A percentile compares a stretch with the other conserved stretches of the same genome.
Conservation (phyloP, 2,329 filamentous ascomycete genomes). For the Aureobasidium mangrovei region DNA sequence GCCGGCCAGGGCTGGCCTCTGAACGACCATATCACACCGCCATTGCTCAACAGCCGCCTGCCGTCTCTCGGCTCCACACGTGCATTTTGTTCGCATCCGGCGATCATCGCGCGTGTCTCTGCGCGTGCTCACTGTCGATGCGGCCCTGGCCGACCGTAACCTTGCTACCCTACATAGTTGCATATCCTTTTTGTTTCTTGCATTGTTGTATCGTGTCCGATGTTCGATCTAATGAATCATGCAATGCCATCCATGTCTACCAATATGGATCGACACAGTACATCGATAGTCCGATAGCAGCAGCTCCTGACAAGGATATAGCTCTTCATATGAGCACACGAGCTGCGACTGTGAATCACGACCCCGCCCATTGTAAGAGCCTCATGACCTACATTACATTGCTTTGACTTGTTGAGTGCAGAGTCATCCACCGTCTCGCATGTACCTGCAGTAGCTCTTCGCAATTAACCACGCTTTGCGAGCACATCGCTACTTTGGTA, state of each 20-base stretch:
- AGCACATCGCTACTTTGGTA: neutral
- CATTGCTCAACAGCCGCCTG: constrained; percentile 3
- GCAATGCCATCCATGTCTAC: too few species aligned
- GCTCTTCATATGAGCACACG: too few species aligned
- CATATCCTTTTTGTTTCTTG: neutral
- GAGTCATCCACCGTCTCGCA: neutral
- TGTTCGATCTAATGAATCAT: too few species aligned
- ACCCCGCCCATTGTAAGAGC: too few species aligned
- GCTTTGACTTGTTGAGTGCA: neutral
- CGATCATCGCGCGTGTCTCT: constrained; percentile 4
- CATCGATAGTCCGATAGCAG: too few species aligned
- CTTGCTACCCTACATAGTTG: neutral
- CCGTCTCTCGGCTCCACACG: constrained; percentile 6
- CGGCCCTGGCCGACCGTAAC: neutral
- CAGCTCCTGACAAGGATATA: too few species aligned
- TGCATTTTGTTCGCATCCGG: constrained; percentile 9
- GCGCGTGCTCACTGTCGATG: constrained; percentile 7
- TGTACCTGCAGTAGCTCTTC: neutral
- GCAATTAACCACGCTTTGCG: neutral
- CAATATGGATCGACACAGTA: too few species aligned
- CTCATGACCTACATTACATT: too few species aligned
- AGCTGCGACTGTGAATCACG: neutral
- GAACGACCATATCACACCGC: constrained; percentile 1
- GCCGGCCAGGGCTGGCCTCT: neutral
- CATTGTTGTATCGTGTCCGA: neutral